Evolutionary conservation across 2,329 filamentous ascomycete genomes (phyloP), one percentile per base, ranked within the genome.

Genomic region (Diaporthe citri): DNA sequence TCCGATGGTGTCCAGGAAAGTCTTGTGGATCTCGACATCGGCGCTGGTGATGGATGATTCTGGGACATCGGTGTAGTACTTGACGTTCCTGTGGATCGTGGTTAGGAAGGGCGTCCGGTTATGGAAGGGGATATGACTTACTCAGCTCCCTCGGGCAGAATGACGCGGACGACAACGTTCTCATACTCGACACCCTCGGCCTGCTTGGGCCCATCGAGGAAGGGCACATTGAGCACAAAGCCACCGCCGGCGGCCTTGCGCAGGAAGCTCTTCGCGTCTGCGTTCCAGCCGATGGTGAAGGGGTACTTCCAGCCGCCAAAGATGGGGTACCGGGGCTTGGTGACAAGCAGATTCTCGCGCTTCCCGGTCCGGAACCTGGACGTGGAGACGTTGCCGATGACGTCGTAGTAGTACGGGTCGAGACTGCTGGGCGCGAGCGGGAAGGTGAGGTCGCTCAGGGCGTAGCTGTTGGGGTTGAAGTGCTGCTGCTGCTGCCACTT

Each of bases 221-320:
- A 97, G 10, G 97, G 96, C 10, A 98, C 93, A 81, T 95, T 97
- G 76, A 99, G 89, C 13, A 97, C 89, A 81, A 95, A 97, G n/a
- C 91, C 90, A 75, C 95, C 91, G 36, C 89, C 89, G 60, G 88
- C 86, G 56, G 90, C 88, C 79, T 88, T 90, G 80, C 95, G 92
- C 78, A 99, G 83, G 83, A 94, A 97, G 74, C 90, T 91, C 80
- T 91, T 91, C 39, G 97, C 88, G 78, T 97, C 92, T 71, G 94
- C 93, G 86, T 98, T 97, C 97, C 97, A 99, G 79, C 97, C 97
- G 74, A 98, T 92, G 75, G 94, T 95, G 88, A 98, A 99, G 78
- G 94, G 97, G 85, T 98, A 98, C 85, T 97, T 98, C 97, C 97
- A 99, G 76, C 95, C 95, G 76, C 97, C 97, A 80, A 98, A 99